Evolutionary conservation across 306 rosid genomes (phyloP).

Genomic region (Corylus avellana): DNA sequence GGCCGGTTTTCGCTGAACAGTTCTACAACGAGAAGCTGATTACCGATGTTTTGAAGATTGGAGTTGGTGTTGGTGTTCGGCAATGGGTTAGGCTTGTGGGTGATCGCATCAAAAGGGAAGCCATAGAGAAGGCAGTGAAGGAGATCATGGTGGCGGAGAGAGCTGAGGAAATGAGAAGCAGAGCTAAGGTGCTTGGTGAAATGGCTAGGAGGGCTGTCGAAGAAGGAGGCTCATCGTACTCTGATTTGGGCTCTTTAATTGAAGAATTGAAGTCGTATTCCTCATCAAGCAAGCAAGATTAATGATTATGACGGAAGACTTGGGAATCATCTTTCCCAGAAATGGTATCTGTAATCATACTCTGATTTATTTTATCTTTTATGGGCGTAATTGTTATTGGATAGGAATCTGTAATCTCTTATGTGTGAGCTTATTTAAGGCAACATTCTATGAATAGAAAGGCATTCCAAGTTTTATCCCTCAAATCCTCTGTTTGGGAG

Average conservation of each 20-base stretch:
- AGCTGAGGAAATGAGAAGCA: slow-evolving; percentile 51
- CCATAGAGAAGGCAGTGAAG: slow-evolving; percentile 28
- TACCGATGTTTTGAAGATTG: slow-evolving; percentile 29
- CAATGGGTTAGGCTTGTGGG: slow-evolving; percentile 12
- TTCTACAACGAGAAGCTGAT: slow-evolving; percentile 44
- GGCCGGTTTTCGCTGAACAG: slow-evolving; percentile 38
- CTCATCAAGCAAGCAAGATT: background rate
- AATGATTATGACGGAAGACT: background rate
- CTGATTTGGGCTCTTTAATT: slow-evolving; percentile 28
- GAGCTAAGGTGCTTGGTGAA: slow-evolving; percentile 29
- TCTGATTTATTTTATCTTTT: too few species aligned
- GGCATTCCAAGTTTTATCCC: too few species aligned
- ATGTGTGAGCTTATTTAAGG: too few species aligned
- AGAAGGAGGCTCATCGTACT: slow-evolving; percentile 50
- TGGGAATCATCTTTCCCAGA: too few species aligned
- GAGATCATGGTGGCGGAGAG: slow-evolving; percentile 38
- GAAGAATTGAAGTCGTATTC: slow-evolving; percentile 24
- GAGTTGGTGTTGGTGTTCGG: slow-evolving; percentile 32
- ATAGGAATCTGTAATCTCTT: too few species aligned
- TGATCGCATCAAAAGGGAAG: slow-evolving; percentile 33
- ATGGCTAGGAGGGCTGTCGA: slow-evolving; percentile 42
- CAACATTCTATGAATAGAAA: too few species aligned
- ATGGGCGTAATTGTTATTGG: too few species aligned
- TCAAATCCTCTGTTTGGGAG: too few species aligned
- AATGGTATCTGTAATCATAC: too few species aligned